Base-by-base conservation (phyloP, 176 grass and related monocot species). In the Musa schizocarpa region DNA sequence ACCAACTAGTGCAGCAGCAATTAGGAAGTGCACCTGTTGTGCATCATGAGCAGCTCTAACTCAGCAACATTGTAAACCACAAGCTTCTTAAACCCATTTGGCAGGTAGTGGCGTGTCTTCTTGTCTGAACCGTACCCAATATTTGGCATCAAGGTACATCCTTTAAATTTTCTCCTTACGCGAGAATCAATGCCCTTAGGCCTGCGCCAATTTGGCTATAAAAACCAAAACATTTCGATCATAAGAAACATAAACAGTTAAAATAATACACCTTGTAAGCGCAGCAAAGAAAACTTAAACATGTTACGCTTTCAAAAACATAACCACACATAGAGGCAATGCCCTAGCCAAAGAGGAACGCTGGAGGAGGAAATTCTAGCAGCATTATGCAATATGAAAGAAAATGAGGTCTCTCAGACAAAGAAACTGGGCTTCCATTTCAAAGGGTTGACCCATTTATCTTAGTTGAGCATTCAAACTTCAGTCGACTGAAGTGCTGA, bases 11-110 rank as follows among this genome's bases (percentile, higher is more conserved):
- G 9, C 0, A 20, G 43, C 9, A 51, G 34, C 34, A 12, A 70
- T 70, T 19, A 50, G 8, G 12, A 68, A 51, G 16, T 21, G 43
- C 17, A 70, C 73, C 73, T 75, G 73, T 48, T 75, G 54, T 75
- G 73, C 73, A 75, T 75, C 73, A 75, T 75, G 23, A 75, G 73
- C 73, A 75, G 59, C 52, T 75, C 73, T 16, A 59, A 75, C 11
- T 75, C 73, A 48, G 73, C 8, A 58, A 43, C 25, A 75, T 59
- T 75, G 26, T 49, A 54, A 8, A 75, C 73, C 2, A 49, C 73
- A 59, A 59, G 59, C 8, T 75, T 75, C 54, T 59, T 75, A 19
- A 61, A 75, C 43, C 25, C 22, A 23, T 75, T 75, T 3, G 73
- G 54, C 53, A 75, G 54, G 27, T 74, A 58, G 54, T 48, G 72